These are phyloP conservation scores for Jasminum sambac DNA, from an alignment of 257 asterid species.

Conservation along the genomic window DNA sequence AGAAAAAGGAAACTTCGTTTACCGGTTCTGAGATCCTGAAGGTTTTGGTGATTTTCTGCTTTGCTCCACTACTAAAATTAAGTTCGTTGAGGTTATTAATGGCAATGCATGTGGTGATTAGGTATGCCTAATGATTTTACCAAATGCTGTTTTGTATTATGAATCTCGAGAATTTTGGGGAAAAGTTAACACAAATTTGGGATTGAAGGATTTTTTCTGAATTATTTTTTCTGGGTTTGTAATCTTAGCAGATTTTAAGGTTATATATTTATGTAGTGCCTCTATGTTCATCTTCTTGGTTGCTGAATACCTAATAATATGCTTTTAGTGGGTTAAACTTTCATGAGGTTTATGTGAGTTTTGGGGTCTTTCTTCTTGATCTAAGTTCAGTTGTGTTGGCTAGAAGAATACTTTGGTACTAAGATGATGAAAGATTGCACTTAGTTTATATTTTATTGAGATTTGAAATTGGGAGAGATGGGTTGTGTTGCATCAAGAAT, in stretches of 20 bases:
- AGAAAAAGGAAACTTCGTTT: constrained; percentile 5
- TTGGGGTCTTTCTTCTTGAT: background rate
- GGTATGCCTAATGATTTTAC: constrained; percentile 5
- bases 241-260: constrained; percentile 19
- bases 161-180: constrained; percentile 13
- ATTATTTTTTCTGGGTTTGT: constrained; percentile 23
- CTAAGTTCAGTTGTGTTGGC: constrained; percentile 3
- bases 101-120: constrained; percentile 24
- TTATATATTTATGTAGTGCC: background rate
- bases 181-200: constrained; percentile 12
- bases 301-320: constrained; percentile 23
- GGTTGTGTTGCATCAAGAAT: constrained; percentile 80
- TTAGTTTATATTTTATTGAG: background rate
- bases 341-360: constrained; percentile 8
- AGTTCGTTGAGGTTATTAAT: constrained; percentile 13
- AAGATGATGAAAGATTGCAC: background rate
- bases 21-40: background rate
- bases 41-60: constrained; percentile 5
- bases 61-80: constrained; percentile 15
- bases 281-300: constrained; percentile 16
- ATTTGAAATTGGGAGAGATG: constrained; percentile 40
- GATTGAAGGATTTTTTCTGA: constrained; percentile 6
- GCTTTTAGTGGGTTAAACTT: background rate
- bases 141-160: constrained; percentile 9
- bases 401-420: constrained; percentile 3